Evolutionary conservation across 2,329 filamentous ascomycete genomes (phyloP).

Genomic region (Monilinia vaccinii-corymbosi): DNA sequence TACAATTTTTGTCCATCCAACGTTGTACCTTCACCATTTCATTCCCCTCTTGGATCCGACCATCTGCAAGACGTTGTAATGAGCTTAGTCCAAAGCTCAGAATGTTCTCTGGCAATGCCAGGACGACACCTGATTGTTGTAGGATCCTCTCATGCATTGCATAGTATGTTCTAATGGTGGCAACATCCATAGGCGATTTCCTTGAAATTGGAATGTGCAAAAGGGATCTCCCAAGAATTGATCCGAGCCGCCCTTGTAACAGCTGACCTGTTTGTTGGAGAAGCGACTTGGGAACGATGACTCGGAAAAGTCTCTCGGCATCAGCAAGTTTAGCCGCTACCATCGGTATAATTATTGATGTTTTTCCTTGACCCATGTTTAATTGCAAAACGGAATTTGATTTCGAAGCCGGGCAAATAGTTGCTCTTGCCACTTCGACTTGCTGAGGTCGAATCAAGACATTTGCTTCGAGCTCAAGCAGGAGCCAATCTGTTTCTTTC

Average conservation of each 20-base stretch:
- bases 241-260: background rate
- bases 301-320: background rate
- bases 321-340: slow-evolving; percentile 18
- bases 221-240: background rate
- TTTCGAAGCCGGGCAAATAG: slow-evolving; percentile 42
- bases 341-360: slow-evolving; percentile 47
- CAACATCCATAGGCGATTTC: background rate
- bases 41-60: background rate
- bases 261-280: background rate
- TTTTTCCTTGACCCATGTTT: slow-evolving; percentile 60
- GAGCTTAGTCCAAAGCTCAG: background rate
- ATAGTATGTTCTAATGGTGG: background rate
- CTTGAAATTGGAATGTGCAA: background rate
- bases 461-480: slow-evolving; percentile 58
- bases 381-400: slow-evolving; percentile 54
- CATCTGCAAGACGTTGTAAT: background rate
- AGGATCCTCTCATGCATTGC: background rate
- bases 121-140: background rate
- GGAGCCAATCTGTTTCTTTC: slow-evolving; percentile 50
- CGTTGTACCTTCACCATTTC: background rate
- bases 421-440: slow-evolving; percentile 51
- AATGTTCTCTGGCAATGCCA: background rate
- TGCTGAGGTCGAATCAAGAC: slow-evolving; percentile 54
- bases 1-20: background rate
- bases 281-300: background rate